Conservation (phyloP, 805 yeast genomes). For the Spathaspora boniae region DNA sequence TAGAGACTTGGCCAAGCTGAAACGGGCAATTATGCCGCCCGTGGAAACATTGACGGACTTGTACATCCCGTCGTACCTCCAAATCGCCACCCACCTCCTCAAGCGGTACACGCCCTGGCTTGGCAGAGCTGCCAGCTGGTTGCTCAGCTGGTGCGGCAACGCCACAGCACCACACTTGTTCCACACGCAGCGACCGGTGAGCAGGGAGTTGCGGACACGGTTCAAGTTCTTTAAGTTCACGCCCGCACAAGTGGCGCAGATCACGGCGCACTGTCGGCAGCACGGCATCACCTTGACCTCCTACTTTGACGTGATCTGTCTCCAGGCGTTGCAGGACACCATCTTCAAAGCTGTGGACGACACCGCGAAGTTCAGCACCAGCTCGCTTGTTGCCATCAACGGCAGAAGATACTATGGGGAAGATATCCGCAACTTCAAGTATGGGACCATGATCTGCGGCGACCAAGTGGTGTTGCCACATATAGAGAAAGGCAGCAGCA, state of each 20-base stretch:
- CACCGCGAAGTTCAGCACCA: conserved; percentile 7
- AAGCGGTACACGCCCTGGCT: conserved; percentile 7
- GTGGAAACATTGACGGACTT: conserved; percentile 11
- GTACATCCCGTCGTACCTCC: conserved; percentile 8
- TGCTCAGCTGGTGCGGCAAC: neutral
- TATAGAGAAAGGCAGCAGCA: conserved; percentile 3
- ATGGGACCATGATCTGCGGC: conserved; percentile 13
- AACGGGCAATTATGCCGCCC: conserved; percentile 6
- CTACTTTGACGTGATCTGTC: conserved; percentile 15
- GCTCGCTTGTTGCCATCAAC: conserved; percentile 14
- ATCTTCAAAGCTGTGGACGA: conserved; percentile 10
- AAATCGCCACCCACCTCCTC: conserved; percentile 6
- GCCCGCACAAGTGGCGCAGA: conserved; percentile 9
- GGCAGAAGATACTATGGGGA: conserved; percentile 18
- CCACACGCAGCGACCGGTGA: conserved; percentile 7
- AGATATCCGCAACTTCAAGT: conserved; percentile 7
- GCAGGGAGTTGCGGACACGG: conserved; percentile 10
- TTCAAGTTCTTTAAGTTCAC: conserved; percentile 13
- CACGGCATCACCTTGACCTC: conserved; percentile 22
- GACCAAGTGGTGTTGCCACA: conserved; percentile 9
- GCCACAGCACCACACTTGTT: conserved; percentile 11
- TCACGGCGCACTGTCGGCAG: conserved; percentile 15
- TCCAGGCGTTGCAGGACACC: conserved; percentile 16
- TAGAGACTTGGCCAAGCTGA: conserved; percentile 9
- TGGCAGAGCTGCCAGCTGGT: conserved; percentile 1